Base-by-base conservation (phyloP, 73 alveolate genomes). In the Blepharisma stoltei region DNA sequence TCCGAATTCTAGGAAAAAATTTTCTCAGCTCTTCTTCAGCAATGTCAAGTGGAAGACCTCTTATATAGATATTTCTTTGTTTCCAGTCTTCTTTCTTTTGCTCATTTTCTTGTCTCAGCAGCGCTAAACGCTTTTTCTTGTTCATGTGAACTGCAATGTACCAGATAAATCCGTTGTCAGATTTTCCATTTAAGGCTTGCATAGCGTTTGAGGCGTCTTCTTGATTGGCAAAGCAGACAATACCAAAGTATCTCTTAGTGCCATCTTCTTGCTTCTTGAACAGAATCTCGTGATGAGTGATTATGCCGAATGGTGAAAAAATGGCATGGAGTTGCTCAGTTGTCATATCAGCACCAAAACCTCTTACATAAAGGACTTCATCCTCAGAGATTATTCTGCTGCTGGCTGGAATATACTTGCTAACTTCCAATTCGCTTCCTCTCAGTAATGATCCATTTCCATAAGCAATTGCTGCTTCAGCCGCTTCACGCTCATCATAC, bases 121-220 rank as follows among this genome's bases (percentile, higher is more conserved):
- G 1, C 0, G 41, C 76, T 23, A n/a, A 11, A 14, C 76, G 41
- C 76, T 60, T 11, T 18, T 8, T 21, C 48, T 60, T 60, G 48
- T 21, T 60, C 49, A 18, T 11, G 49, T 23, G 48, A 3, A 11
- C 21, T 3, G 41, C 76, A 23, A 60, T 27, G 76, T 60, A 60
- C 41, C 41, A 27, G 41, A 2, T 60, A 3, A 23, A n/a, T 0
- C 54, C 41, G 21, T 18, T n/a, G 32, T 60, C 41, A 1, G n/a
- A 23, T 60, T 60, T 23, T 3, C 48, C 76, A 14, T 60, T n/a
- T 2, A 60, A 21, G 41, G 48, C 11, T 18, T 0, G 6, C 2
- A 23, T 1, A 11, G 49, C 76, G 14, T 20, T 23, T 60, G n/a
- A 0, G 14, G 76, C 76, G 76, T 60, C 70, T 18, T 60, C 76